Percentiles rank a stretch among this genome's conserved stretches.
Conservation (phyloP, 2,329 filamentous ascomycete genomes). For the Aureobasidium melanogenum region DNA sequence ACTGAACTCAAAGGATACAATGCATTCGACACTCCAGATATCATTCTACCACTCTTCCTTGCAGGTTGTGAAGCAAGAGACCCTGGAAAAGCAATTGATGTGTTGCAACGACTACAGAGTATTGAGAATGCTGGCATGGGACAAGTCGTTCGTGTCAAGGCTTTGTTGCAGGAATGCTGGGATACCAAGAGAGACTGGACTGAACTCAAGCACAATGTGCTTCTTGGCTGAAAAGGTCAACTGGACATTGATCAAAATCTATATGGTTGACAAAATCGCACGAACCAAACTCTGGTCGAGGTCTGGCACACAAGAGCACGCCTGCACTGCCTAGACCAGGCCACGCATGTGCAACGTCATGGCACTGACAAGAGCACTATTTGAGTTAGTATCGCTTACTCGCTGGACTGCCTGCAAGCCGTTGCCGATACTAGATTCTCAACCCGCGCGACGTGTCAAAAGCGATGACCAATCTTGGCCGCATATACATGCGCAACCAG, state of each 20-base stretch:
- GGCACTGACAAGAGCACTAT: no score
- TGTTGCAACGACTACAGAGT: conserved; percentile 8
- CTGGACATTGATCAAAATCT: not conserved
- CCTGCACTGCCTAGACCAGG: no score
- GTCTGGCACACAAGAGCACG: no score
- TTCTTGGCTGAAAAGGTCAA: not conserved
- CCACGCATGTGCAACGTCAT: no score
- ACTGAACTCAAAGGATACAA: conserved; percentile 7
- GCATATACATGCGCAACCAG: no score
- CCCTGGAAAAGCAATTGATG: not conserved
- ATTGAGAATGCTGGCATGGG: conserved; percentile 11
- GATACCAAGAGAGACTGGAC: conserved; percentile 7
- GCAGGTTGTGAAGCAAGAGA: conserved; percentile 10
- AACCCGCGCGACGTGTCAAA: no score
- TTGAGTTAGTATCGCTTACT: no score
- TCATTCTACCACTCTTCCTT: conserved; percentile 11
- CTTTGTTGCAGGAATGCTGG: conserved; percentile 9
- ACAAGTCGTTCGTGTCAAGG: conserved; percentile 4
- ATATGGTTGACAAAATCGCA: no score
- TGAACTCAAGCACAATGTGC: conserved; percentile 8
- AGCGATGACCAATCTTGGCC: no score
- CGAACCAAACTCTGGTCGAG: no score
- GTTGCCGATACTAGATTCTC: no score
- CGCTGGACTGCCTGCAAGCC: no score
- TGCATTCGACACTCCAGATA: conserved; percentile 10